Conservation (phyloP, 1,284 basidiomycete genomes). For the Puccinia coronata region DNA sequence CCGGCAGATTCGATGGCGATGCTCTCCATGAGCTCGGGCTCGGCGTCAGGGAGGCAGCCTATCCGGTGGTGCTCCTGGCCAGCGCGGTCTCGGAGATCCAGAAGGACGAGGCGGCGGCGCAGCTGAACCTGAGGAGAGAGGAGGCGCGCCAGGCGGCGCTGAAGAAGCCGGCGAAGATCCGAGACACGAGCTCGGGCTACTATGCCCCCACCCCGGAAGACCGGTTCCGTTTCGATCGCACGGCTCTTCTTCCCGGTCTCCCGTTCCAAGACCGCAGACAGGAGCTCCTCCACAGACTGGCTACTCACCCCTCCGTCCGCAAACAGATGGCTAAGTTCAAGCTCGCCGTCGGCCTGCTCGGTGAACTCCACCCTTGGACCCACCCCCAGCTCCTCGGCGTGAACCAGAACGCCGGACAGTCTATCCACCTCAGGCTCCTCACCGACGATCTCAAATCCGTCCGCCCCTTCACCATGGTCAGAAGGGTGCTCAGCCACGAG, state of each 20-base stretch:
- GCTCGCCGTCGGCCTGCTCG: slow-evolving; percentile 9
- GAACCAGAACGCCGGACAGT: slow-evolving; percentile 25
- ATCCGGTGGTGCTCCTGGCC: slow-evolving; percentile 8
- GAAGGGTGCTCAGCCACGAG: slow-evolving; percentile 42
- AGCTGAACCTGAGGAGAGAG: neutral
- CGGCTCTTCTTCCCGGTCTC: neutral
- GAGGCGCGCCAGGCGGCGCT: slow-evolving; percentile 1
- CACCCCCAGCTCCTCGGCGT: slow-evolving; percentile 34
- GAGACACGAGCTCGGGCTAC: neutral
- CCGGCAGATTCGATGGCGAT: neutral
- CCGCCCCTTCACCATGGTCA: slow-evolving; percentile 23
- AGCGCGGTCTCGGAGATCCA: neutral
- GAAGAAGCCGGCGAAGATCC: slow-evolving; percentile 14
- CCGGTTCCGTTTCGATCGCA: neutral
- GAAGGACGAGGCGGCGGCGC: neutral
- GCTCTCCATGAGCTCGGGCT: slow-evolving; percentile 24
- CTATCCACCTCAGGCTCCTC: slow-evolving; percentile 25
- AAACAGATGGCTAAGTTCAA: slow-evolving; percentile 24
- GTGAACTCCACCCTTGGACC: slow-evolving; percentile 25
- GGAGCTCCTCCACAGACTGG: slow-evolving; percentile 6
- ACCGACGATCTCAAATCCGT: slow-evolving; percentile 34
- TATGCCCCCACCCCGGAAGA: neutral
- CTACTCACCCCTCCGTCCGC: slow-evolving; percentile 17
- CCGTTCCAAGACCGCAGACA: slow-evolving; percentile 12
- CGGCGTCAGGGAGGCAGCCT: neutral